Percentiles rank a stretch among this genome's conserved stretches.
These are phyloP conservation scores for Coemansia sp. DNA, from an alignment of 192 early-diverging fungal genomes.

Conservation along the genomic window DNA sequence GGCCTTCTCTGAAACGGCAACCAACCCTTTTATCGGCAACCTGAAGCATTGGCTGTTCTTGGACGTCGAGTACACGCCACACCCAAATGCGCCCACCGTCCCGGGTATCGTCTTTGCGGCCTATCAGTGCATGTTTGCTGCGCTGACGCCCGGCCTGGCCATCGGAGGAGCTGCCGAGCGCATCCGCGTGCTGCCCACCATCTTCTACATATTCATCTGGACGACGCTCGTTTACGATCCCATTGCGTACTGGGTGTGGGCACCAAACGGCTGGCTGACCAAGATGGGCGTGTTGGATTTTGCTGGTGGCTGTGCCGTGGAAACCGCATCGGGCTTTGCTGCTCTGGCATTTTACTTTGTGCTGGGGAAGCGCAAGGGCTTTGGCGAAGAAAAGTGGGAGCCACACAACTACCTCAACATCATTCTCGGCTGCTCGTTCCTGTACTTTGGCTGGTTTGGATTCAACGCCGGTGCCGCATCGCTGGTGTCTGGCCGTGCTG, in stretches of 20 bases:
- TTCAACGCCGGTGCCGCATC: conserved; percentile 86
- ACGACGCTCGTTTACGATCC: conserved; percentile 70
- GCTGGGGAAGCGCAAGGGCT: conserved; percentile 72
- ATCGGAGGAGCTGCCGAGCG: conserved; percentile 72
- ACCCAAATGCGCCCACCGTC: conserved; percentile 58
- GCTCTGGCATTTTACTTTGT: conserved; percentile 83
- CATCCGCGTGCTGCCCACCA: conserved; percentile 65
- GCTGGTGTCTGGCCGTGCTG: conserved; percentile 67
- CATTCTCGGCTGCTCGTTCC: conserved; percentile 72
- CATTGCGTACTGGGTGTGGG: conserved; percentile 83
- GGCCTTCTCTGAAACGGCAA: conserved; percentile 64
- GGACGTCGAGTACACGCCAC: conserved; percentile 55
- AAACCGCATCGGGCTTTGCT: conserved; percentile 75
- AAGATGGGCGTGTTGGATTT: conserved; percentile 77
- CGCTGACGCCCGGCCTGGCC: conserved; percentile 67
- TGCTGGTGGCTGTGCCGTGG: conserved; percentile 87
- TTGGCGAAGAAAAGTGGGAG: conserved; percentile 58
- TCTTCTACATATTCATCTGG: conserved; percentile 68
- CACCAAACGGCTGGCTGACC: conserved; percentile 73
- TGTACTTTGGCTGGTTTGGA: conserved; percentile 93
- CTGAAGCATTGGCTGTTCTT: conserved; percentile 60
- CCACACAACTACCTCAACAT: conserved; percentile 84
- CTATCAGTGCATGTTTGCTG: conserved; percentile 82
- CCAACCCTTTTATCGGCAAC: conserved; percentile 70
- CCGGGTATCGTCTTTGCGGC: conserved; percentile 64